Evolutionary conservation across 2,329 filamentous ascomycete genomes (phyloP).

Genomic region (Cladosporium halotolerans): DNA sequence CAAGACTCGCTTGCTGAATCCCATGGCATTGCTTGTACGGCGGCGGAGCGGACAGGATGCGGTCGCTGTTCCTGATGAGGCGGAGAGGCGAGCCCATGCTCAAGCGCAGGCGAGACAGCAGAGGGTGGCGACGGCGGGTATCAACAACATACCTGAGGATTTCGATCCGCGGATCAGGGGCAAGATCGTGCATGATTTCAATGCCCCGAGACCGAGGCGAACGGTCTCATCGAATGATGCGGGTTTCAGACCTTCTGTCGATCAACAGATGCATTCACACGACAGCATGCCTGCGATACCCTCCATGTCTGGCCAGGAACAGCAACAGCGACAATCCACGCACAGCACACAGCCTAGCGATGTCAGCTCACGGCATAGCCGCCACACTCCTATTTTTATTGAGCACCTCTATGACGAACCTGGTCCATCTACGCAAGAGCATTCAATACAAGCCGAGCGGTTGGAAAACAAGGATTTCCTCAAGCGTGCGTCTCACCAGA

Average conservation of each 20-base stretch:
- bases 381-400: conserved; percentile 54
- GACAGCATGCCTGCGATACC: conserved; percentile 8
- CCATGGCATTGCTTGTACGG: conserved; percentile 54
- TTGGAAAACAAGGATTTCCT: conserved; percentile 45
- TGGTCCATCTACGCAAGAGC: conserved; percentile 34
- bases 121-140: conserved; percentile 47
- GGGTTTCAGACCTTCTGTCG: conserved; percentile 67
- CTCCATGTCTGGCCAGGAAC: background rate
- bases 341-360: conserved; percentile 3
- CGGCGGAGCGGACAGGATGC: conserved; percentile 44
- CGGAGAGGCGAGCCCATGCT: conserved; percentile 21
- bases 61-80: conserved; percentile 12
- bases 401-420: conserved; percentile 55
- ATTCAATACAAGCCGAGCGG: conserved; percentile 42
- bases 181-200: conserved; percentile 60
- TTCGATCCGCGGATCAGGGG: conserved; percentile 59
- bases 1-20: conserved; percentile 46
- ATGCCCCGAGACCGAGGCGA: conserved; percentile 49
- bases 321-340: conserved; percentile 1
- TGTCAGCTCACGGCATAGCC: conserved; percentile 21
- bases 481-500: conserved; percentile 33
- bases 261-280: conserved; percentile 78
- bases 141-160: conserved; percentile 49
- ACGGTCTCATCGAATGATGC: conserved; percentile 20
- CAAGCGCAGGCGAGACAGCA: conserved; percentile 43